These are phyloP conservation scores for Microcera coccophila DNA, from an alignment of 2,329 filamentous ascomycete species.

Conservation along the genomic window DNA sequence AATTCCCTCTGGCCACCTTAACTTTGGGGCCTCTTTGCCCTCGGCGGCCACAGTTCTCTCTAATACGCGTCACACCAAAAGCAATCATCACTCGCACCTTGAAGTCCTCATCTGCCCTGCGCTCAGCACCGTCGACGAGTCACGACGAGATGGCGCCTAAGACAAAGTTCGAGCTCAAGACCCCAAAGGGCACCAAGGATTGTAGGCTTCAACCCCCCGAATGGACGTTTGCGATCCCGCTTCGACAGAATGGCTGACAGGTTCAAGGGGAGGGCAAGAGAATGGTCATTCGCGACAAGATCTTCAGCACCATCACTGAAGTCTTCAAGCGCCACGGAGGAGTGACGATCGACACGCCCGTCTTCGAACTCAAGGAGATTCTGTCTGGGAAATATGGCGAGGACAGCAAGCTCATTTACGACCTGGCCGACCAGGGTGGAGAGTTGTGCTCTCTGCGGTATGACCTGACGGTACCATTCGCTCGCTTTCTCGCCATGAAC, in stretches of 20 bases:
- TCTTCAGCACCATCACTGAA: conserved; percentile 69
- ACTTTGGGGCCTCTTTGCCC: conserved; percentile 10
- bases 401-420: conserved; percentile 88
- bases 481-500: conserved; percentile 92
- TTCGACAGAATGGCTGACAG: not conserved
- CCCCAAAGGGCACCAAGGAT: conserved; percentile 86
- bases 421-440: conserved; percentile 80
- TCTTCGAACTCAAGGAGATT: conserved; percentile 85
- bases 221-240: not conserved
- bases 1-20: conserved; percentile 20
- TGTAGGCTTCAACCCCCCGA: conserved; percentile 44
- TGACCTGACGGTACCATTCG: conserved; percentile 85
- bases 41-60: conserved; percentile 8
- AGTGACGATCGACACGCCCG: conserved; percentile 73
- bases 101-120: conserved; percentile 26
- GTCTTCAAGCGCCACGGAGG: conserved; percentile 83
- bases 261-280: conserved; percentile 61
- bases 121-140: conserved; percentile 15
- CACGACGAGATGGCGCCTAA: conserved; percentile 29
- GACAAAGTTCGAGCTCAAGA: conserved; percentile 59
- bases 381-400: conserved; percentile 88
- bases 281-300: conserved; percentile 76
- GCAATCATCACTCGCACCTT: conserved; percentile 19
- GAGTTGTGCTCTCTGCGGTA: conserved; percentile 73
- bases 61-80: not conserved